These are phyloP conservation scores for Strobilomyces confusus DNA, from an alignment of 768 basidiomycete genomes.

Conservation along the genomic window DNA sequence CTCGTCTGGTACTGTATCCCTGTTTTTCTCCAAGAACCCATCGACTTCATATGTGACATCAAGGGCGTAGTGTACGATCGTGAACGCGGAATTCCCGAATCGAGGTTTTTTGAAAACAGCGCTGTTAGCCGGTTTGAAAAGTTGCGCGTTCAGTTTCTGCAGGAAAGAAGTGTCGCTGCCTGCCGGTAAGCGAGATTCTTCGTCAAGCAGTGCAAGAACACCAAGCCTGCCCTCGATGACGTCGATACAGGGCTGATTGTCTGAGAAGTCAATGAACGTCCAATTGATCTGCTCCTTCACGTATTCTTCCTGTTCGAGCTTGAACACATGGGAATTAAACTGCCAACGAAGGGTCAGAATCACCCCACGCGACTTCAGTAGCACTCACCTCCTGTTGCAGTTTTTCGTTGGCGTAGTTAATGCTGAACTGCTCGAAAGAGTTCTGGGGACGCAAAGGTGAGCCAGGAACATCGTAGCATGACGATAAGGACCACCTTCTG, in stretches of 20 bases:
- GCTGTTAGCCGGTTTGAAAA: slow-evolving; percentile 81
- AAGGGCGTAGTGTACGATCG: slow-evolving; percentile 95
- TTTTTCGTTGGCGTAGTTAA: slow-evolving; percentile 99
- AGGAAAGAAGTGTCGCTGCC: slow-evolving; percentile 92
- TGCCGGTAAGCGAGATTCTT: slow-evolving; percentile 93
- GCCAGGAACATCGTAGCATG: background rate
- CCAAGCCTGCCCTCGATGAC: slow-evolving; percentile 97
- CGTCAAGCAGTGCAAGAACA: slow-evolving; percentile 90
- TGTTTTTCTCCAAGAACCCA: slow-evolving; percentile 97
- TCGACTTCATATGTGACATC: slow-evolving; percentile 99
- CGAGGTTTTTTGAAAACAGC: slow-evolving; percentile 95
- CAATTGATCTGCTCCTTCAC: slow-evolving; percentile 98
- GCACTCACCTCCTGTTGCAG: slow-evolving; percentile 86
- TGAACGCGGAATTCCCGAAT: slow-evolving; percentile 97
- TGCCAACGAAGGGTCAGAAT: slow-evolving; percentile 31
- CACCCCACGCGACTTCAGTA: background rate
- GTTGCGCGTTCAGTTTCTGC: slow-evolving; percentile 85
- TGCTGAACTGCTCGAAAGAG: slow-evolving; percentile 97
- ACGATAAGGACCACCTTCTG: slow-evolving; percentile 62
- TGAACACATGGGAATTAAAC: slow-evolving; percentile 99
- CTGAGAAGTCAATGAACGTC: slow-evolving; percentile 99
- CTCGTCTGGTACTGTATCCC: slow-evolving; percentile 98
- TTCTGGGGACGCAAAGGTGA: slow-evolving; percentile 44
- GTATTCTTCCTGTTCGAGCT: slow-evolving; percentile 99
- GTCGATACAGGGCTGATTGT: slow-evolving; percentile 98